Evolutionary conservation across 2,329 filamentous ascomycete genomes (phyloP).

Genomic region (Verticillium klebahnii): DNA sequence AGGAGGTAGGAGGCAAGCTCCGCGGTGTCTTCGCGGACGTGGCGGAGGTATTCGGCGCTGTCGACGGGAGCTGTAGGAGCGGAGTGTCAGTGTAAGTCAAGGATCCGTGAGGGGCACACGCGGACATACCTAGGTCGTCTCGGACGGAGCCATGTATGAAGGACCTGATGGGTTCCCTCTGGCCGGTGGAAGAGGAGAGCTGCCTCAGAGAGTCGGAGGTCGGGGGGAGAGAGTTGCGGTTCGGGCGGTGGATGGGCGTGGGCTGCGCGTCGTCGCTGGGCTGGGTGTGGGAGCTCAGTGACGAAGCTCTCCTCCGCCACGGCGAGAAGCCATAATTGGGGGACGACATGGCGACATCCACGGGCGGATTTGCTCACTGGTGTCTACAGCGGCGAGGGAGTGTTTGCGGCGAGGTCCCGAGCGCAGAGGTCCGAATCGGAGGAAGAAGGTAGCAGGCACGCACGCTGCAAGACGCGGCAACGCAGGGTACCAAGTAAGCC

Average conservation of each 20-base stretch:
- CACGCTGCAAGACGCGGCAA: background rate
- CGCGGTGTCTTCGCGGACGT: constrained; percentile 80
- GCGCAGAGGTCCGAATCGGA: background rate
- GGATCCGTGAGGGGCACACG: background rate
- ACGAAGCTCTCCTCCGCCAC: constrained; percentile 35
- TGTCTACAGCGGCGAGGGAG: background rate
- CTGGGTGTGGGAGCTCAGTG: constrained; percentile 13
- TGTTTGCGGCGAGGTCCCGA: background rate
- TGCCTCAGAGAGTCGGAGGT: constrained; percentile 21
- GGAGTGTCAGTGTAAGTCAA: background rate
- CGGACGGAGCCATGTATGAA: constrained; percentile 65
- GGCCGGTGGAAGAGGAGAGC: constrained; percentile 36
- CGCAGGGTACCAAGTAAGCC: background rate
- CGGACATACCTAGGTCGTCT: constrained; percentile 49
- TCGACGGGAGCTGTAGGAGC: constrained; percentile 49
- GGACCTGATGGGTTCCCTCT: constrained; percentile 65
- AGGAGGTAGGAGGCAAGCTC: constrained; percentile 81
- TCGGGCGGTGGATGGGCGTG: constrained; percentile 13
- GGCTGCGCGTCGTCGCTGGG: constrained; percentile 17
- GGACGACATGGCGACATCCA: constrained; percentile 36
- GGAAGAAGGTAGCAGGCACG: background rate
- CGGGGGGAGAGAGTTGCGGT: constrained; percentile 13
- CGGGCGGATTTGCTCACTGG: background rate
- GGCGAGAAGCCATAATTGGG: constrained; percentile 41
- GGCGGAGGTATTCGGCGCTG: constrained; percentile 68